Conservation (phyloP, 805 yeast species). For the Nakazawaea ishiwadae region DNA sequence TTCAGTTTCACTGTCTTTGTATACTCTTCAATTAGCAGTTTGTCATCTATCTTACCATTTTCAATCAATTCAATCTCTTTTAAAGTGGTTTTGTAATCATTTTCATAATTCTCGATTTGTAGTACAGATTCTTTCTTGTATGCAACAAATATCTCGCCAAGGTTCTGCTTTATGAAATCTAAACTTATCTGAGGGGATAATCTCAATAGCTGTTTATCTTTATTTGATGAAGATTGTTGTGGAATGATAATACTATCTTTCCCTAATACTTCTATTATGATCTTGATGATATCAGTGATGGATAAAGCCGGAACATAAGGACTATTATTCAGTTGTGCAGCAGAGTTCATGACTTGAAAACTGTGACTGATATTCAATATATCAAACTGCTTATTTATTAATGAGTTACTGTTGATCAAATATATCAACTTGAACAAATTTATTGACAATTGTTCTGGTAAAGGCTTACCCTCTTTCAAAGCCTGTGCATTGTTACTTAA, state of each 20-base stretch:
- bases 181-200: slow-evolving; percentile 26
- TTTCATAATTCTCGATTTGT: slow-evolving; percentile 35
- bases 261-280: slow-evolving; percentile 29
- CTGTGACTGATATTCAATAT: slow-evolving; percentile 26
- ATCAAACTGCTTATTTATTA: slow-evolving; percentile 30
- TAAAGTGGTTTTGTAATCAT: slow-evolving; percentile 27
- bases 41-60: slow-evolving; percentile 34
- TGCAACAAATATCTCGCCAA: slow-evolving; percentile 27
- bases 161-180: slow-evolving; percentile 27
- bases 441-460: slow-evolving; percentile 28
- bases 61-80: slow-evolving; percentile 37
- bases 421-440: slow-evolving; percentile 30
- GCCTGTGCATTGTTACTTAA: slow-evolving; percentile 24
- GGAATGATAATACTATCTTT: slow-evolving; percentile 19
- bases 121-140: slow-evolving; percentile 27
- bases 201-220: slow-evolving; percentile 23
- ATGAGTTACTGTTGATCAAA: slow-evolving; percentile 31
- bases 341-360: slow-evolving; percentile 17
- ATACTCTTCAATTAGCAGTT: slow-evolving; percentile 24
- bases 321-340: background rate
- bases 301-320: slow-evolving; percentile 21
- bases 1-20: slow-evolving; percentile 15
- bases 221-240: slow-evolving; percentile 14
- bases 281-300: slow-evolving; percentile 30
- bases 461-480: slow-evolving; percentile 23